These are phyloP conservation scores for Penicillium antarcticum DNA, from an alignment of 495 filamentous ascomycete species.

Conservation along the genomic window DNA sequence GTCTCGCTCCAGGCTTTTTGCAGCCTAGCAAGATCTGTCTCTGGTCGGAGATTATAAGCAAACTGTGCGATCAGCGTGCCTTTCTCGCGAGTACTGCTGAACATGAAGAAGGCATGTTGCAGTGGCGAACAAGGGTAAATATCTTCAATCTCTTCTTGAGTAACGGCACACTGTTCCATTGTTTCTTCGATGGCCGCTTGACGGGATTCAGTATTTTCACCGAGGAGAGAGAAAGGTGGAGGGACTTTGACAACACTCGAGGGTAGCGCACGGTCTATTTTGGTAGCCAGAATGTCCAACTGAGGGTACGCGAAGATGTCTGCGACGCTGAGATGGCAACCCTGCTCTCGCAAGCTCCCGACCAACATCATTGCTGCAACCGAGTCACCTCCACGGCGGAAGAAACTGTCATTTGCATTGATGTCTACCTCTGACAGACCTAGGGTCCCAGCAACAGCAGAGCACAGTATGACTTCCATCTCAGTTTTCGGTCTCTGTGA, in stretches of 20 bases:
- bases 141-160: neutral
- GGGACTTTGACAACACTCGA: neutral
- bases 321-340: neutral
- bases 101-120: neutral
- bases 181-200: neutral
- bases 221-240: neutral
- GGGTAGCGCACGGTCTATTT: neutral
- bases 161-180: neutral
- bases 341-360: neutral
- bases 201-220: neutral
- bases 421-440: neutral
- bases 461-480: neutral
- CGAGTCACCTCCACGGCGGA: neutral
- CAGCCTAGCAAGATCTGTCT: neutral
- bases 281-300: neutral
- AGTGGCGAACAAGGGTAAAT: neutral
- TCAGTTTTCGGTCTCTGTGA: neutral
- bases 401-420: neutral
- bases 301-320: neutral
- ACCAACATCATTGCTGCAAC: neutral
- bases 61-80: neutral
- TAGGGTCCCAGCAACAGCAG: neutral
- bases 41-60: neutral
- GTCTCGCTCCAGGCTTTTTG: neutral
- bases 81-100: neutral